phyloP scores from a whole-genome alignment of 345 rosid genomes.

The Erucastrum elatum region DNA sequence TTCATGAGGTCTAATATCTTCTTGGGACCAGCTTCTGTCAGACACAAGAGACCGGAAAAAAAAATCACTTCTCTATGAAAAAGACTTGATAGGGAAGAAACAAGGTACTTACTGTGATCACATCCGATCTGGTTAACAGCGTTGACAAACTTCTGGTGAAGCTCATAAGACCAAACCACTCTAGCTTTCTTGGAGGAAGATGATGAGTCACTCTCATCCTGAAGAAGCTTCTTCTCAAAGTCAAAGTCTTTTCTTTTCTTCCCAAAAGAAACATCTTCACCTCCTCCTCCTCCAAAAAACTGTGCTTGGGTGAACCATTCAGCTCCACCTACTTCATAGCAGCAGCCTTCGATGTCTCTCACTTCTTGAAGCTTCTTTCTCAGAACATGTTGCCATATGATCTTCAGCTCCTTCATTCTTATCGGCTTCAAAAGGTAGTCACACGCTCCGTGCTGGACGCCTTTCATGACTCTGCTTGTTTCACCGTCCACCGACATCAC shows the following conservation, averaged over 20 bases:
- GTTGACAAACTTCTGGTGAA: constrained; percentile 94
- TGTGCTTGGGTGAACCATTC: constrained; percentile 55
- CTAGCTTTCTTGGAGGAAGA: constrained; percentile 82
- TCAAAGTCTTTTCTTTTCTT: constrained; percentile 74
- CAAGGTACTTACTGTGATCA: constrained; percentile 89
- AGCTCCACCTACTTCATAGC: constrained; percentile 43
- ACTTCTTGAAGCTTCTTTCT: constrained; percentile 82
- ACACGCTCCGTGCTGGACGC: constrained; percentile 94
- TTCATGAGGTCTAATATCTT: constrained; percentile 95
- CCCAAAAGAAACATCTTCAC: constrained; percentile 57
- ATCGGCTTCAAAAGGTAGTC: constrained; percentile 97
- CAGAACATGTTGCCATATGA: constrained; percentile 96
- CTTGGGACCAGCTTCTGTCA: constrained; percentile 96
- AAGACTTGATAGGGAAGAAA: constrained; percentile 27
- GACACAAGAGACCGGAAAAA: constrained; percentile 41
- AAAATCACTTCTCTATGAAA: constrained; percentile 14
- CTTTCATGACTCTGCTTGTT: constrained; percentile 90
- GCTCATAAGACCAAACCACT: constrained; percentile 89
- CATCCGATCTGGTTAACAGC: constrained; percentile 91
- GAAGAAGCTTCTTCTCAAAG: constrained; percentile 55
- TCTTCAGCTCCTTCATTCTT: constrained; percentile 89
- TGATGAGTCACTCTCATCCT: constrained; percentile 52
- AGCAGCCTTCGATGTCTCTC: constrained; percentile 59
- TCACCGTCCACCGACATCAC: constrained; percentile 99
- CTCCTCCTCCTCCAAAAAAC: constrained; percentile 44